A percentile compares a stretch with the other conserved stretches of the same genome.
These are phyloP conservation scores for Cronartium quercuum DNA, from an alignment of 1,284 basidiomycete species.

Conservation along the genomic window DNA sequence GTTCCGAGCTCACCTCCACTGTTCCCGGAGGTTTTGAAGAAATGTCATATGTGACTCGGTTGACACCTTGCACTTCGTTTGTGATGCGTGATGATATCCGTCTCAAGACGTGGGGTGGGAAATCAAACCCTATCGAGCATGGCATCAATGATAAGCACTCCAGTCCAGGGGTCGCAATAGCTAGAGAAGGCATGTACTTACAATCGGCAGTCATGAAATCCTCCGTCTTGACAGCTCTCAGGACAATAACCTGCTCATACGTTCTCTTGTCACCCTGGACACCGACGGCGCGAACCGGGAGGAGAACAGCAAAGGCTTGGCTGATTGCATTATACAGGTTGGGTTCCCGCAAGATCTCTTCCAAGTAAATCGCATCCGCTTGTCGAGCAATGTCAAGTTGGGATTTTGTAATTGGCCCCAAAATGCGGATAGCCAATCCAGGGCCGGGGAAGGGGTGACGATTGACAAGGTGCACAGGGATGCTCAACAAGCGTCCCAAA, in stretches of 20 bases:
- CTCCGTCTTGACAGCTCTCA: constrained; percentile 79
- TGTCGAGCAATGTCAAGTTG: constrained; percentile 93
- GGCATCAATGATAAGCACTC: not conserved
- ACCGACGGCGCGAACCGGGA: constrained; percentile 95
- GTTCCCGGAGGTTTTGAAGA: constrained; percentile 92
- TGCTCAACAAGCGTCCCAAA: constrained; percentile 80
- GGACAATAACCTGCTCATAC: constrained; percentile 74
- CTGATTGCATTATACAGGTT: constrained; percentile 88
- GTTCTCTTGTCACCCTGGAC: constrained; percentile 97
- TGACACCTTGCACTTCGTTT: constrained; percentile 86
- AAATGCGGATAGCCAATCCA: constrained; percentile 95
- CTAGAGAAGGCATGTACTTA: constrained; percentile 51
- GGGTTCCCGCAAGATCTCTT: constrained; percentile 81
- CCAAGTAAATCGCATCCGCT: constrained; percentile 94
- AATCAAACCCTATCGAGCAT: constrained; percentile 73
- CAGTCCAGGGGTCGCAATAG: not conserved
- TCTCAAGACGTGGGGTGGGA: constrained; percentile 83
- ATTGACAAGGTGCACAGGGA: constrained; percentile 87
- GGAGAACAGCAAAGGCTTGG: constrained; percentile 92
- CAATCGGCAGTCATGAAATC: constrained; percentile 98
- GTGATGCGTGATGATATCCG: constrained; percentile 95
- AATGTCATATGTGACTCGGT: constrained; percentile 74
- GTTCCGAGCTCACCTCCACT: constrained; percentile 53
- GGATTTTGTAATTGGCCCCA: constrained; percentile 84
- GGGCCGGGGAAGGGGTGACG: constrained; percentile 99